These are phyloP conservation scores for Clathrospora elynae DNA, from an alignment of 2,329 filamentous ascomycete species.

Conservation along the genomic window DNA sequence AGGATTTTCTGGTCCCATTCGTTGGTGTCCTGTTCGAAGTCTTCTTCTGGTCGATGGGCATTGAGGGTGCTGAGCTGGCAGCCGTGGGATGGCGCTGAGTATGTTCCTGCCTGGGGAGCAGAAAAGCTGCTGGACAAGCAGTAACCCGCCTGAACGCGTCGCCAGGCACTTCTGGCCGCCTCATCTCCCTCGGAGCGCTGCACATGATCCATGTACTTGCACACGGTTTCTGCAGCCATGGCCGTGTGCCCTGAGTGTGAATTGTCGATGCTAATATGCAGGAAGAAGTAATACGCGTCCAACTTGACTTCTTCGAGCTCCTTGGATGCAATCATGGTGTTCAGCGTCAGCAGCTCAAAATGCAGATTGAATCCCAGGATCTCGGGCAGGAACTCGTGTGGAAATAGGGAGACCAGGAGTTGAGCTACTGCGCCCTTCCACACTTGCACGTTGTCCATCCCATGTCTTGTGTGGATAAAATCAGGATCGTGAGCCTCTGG, in stretches of 20 bases:
- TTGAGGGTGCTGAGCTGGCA: no score
- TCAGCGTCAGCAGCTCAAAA: conserved; percentile 52
- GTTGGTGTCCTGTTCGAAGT: no score
- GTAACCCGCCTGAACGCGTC: conserved; percentile 52
- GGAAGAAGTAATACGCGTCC: conserved; percentile 56
- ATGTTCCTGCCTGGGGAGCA: no score
- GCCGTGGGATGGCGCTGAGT: no score
- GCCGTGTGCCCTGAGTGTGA: conserved; percentile 55
- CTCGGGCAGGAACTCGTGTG: conserved; percentile 57
- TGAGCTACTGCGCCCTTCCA: conserved; percentile 56
- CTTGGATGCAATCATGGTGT: conserved; percentile 49
- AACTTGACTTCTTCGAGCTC: conserved; percentile 54
- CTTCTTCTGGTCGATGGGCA: no score
- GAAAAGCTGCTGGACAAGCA: no score
- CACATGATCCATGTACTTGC: conserved; percentile 47
- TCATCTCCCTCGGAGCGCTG: conserved; percentile 29
- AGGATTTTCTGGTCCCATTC: no score
- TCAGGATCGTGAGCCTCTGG: conserved; percentile 41
- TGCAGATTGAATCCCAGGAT: conserved; percentile 59
- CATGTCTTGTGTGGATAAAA: conserved; percentile 35
- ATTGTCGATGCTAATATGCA: conserved; percentile 60
- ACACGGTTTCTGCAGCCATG: conserved; percentile 51
- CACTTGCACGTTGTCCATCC: conserved; percentile 30
- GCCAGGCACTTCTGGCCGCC: conserved; percentile 48
- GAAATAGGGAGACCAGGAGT: conserved; percentile 55